phyloP scores from a whole-genome alignment of 2,329 filamentous ascomycete genomes.

The Claviceps citrina region DNA sequence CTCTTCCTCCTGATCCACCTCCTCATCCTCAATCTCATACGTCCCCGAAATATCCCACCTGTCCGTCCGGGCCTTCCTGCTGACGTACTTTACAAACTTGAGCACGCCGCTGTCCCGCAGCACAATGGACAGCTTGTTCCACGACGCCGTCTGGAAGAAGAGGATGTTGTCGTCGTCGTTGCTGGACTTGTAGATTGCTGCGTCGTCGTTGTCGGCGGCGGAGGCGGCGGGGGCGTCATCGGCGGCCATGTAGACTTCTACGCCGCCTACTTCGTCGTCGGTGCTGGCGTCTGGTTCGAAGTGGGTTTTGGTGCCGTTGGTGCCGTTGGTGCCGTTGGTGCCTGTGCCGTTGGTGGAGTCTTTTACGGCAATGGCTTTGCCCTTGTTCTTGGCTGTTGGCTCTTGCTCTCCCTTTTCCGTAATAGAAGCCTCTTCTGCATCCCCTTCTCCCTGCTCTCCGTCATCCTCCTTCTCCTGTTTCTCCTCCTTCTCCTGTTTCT shows the following conservation, averaged over 20 bases:
- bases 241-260: slow-evolving; percentile 87
- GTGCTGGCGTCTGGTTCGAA: slow-evolving; percentile 16
- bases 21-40: slow-evolving; percentile 52
- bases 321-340: slow-evolving; percentile 7
- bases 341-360: slow-evolving; percentile 14
- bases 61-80: slow-evolving; percentile 65
- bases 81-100: slow-evolving; percentile 95
- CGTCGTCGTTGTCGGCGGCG: slow-evolving; percentile 48
- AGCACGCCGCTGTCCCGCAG: slow-evolving; percentile 73
- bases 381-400: slow-evolving; percentile 16
- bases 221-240: slow-evolving; percentile 40
- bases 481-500: slow-evolving; percentile 7
- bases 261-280: slow-evolving; percentile 50
- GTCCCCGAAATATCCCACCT: slow-evolving; percentile 79
- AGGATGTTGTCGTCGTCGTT: slow-evolving; percentile 66
- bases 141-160: slow-evolving; percentile 49
- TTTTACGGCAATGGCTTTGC: slow-evolving; percentile 16
- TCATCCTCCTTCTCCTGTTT: slow-evolving; percentile 25
- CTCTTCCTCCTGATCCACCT: slow-evolving; percentile 24
- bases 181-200: slow-evolving; percentile 71
- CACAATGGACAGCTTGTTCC: slow-evolving; percentile 88
- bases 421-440: slow-evolving; percentile 14
- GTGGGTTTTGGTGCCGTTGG: slow-evolving; percentile 12
- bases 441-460: slow-evolving; percentile 14
- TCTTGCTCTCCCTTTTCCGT: slow-evolving; percentile 19